Conservation (phyloP, 2,329 filamentous ascomycete genomes). For the Penicillium brasilianum region DNA sequence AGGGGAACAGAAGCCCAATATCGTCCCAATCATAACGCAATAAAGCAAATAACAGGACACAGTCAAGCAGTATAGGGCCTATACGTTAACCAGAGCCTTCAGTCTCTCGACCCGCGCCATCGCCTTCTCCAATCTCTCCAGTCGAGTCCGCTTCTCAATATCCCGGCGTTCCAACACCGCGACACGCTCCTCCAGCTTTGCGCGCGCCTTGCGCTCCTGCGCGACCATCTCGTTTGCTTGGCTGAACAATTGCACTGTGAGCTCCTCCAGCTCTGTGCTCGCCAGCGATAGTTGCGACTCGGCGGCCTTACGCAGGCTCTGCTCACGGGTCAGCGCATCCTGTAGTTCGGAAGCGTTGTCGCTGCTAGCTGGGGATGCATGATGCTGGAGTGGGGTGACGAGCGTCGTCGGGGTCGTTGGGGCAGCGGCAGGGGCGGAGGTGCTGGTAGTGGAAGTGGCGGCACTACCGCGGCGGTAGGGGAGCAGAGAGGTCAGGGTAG, state of each 20-base stretch:
- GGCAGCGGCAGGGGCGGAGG: slow-evolving; percentile 30
- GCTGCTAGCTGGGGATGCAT: slow-evolving; percentile 30
- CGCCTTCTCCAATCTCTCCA: slow-evolving; percentile 62
- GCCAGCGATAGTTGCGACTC: slow-evolving; percentile 61
- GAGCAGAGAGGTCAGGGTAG: slow-evolving; percentile 46
- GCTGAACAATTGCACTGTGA: slow-evolving; percentile 64
- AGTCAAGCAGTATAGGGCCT: background rate
- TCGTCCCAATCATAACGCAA: slow-evolving; percentile 23
- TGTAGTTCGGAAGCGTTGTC: slow-evolving; percentile 53
- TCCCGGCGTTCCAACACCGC: slow-evolving; percentile 53
- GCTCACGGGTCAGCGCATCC: slow-evolving; percentile 60
- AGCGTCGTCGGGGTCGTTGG: slow-evolving; percentile 22
- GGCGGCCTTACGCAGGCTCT: slow-evolving; percentile 60
- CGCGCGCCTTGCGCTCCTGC: slow-evolving; percentile 63
- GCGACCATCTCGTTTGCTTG: slow-evolving; percentile 72
- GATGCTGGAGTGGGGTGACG: slow-evolving; percentile 16
- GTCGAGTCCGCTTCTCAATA: slow-evolving; percentile 55
- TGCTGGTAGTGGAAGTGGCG: slow-evolving; percentile 35
- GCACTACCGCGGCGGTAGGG: slow-evolving; percentile 46
- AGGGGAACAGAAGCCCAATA: slow-evolving; percentile 9
- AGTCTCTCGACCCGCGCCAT: slow-evolving; percentile 64
- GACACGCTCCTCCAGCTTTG: slow-evolving; percentile 55
- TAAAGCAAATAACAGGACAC: slow-evolving; percentile 7
- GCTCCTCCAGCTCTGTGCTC: slow-evolving; percentile 64
- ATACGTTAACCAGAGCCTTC: slow-evolving; percentile 55